Evolutionary conservation across 371 early-diverging fungal species (phyloP).

Genomic region (Batrachochytrium dendrobatidis): DNA sequence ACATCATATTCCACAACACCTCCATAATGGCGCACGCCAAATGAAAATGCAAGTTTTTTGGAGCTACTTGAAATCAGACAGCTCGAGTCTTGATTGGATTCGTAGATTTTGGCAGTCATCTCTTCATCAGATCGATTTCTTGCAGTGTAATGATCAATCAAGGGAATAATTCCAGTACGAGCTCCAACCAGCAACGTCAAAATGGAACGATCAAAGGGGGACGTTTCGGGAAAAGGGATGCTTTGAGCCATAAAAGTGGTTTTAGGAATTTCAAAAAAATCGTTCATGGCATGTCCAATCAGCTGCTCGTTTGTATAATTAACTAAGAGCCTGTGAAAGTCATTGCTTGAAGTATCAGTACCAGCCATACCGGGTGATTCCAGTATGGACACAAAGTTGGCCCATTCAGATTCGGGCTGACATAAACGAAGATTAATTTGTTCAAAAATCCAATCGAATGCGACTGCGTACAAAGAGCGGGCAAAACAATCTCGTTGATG

Average conservation of each 20-base stretch:
- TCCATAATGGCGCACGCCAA: constrained; percentile 70
- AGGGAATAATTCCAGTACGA: constrained; percentile 20
- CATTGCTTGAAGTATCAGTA: constrained; percentile 19
- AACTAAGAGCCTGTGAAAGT: constrained; percentile 70
- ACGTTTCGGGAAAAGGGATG: constrained; percentile 6
- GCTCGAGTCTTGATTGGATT: constrained; percentile 6
- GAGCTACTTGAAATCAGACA: constrained; percentile 12
- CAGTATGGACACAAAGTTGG: constrained; percentile 35
- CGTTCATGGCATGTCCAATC: constrained; percentile 62
- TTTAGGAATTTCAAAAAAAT: constrained; percentile 56
- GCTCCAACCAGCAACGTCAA: constrained; percentile 8
- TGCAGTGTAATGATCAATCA: constrained; percentile 27
- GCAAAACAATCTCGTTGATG: constrained; percentile 77
- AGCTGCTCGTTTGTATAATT: constrained; percentile 84
- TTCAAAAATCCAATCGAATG: constrained; percentile 75
- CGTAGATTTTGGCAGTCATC: constrained; percentile 22
- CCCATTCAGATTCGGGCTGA: constrained; percentile 40
- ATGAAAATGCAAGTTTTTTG: constrained; percentile 34
- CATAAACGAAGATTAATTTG: constrained; percentile 73
- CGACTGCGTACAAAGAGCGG: constrained; percentile 68
- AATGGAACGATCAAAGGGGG: constrained; percentile 11
- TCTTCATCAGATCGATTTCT: constrained; percentile 19
- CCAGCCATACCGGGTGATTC: constrained; percentile 38
- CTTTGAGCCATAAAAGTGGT: constrained; percentile 48
- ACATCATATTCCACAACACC: constrained; percentile 64